A percentile compares a stretch with the other conserved stretches of the same genome.
phyloP scores from a whole-genome alignment of 2,329 filamentous ascomycete species.

The Botrytis deweyae region DNA sequence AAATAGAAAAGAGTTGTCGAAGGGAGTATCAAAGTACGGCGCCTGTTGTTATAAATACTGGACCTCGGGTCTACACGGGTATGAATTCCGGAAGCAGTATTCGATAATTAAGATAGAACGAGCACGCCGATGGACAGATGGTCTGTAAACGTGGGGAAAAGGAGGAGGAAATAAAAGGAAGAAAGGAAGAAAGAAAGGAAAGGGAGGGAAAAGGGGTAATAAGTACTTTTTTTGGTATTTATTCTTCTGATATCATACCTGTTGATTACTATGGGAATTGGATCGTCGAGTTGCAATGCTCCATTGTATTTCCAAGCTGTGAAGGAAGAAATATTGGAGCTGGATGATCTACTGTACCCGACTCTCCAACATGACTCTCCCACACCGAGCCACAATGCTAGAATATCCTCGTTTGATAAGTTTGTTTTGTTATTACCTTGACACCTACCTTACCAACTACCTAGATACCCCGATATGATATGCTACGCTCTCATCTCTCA shows the following conservation, averaged over 20 bases:
- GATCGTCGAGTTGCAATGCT: not conserved
- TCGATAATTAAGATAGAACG: conserved; percentile 3
- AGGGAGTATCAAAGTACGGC: not conserved
- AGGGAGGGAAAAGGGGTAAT: not conserved
- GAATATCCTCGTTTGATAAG: not conserved
- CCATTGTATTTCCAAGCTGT: conserved; percentile 9
- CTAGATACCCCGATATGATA: no score
- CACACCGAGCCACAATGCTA: not conserved
- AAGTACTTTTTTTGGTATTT: conserved; percentile 7
- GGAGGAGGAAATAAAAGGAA: not conserved
- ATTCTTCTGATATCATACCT: conserved; percentile 15
- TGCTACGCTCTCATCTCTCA: no score
- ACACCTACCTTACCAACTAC: no score
- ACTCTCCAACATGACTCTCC: conserved; percentile 8
- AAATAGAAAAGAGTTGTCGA: not conserved
- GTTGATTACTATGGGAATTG: not conserved
- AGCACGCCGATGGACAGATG: not conserved
- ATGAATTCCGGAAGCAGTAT: conserved; percentile 23
- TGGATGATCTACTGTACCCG: not conserved
- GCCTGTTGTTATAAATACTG: conserved; percentile 22
- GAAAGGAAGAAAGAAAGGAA: not conserved
- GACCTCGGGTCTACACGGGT: conserved; percentile 37
- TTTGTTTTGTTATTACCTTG: no score
- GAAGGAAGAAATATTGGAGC: not conserved
- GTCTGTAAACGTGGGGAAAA: not conserved